Conservation (phyloP, 495 filamentous ascomycete genomes). For the Penicillium antarcticum region DNA sequence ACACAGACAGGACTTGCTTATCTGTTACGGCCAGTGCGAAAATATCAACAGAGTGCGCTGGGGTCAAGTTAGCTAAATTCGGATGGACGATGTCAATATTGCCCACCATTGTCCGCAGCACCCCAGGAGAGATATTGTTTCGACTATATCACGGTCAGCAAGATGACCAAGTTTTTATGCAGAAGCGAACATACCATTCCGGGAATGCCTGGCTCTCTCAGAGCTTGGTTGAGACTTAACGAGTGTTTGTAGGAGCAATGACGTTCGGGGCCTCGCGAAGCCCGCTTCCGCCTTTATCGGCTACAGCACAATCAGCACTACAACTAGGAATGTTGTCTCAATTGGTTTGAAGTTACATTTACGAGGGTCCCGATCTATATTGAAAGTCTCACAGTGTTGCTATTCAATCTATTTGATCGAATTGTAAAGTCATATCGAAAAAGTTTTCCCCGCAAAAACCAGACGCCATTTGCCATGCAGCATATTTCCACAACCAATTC, state of each 20-base stretch:
- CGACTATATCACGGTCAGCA: slow-evolving; percentile 54
- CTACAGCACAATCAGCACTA: no score
- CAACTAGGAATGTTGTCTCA: no score
- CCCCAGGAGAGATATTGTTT: slow-evolving; percentile 96
- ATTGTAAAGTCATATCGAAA: slow-evolving; percentile 10
- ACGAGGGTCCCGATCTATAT: neutral
- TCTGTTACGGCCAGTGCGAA: slow-evolving; percentile 84
- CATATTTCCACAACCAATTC: slow-evolving; percentile 32
- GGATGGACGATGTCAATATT: neutral
- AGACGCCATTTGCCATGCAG: slow-evolving; percentile 46
- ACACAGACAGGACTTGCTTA: slow-evolving; percentile 72
- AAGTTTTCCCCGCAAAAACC: slow-evolving; percentile 24
- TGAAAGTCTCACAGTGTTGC: neutral
- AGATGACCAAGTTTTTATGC: neutral
- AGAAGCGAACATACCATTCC: neutral
- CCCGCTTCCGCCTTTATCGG: slow-evolving; percentile 2
- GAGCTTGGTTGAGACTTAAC: neutral
- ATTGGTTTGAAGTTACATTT: no score
- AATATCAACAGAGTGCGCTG: slow-evolving; percentile 84
- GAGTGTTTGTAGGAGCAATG: slow-evolving; percentile 4
- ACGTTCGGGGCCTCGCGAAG: slow-evolving; percentile 8
- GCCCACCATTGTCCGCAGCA: slow-evolving; percentile 79
- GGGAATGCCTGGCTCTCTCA: neutral
- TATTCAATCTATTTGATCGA: slow-evolving; percentile 1
- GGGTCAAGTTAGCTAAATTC: slow-evolving; percentile 15